Evolutionary conservation across 805 yeast genomes (phyloP).

Genomic region (Vanderwaltozyma polyspora): DNA sequence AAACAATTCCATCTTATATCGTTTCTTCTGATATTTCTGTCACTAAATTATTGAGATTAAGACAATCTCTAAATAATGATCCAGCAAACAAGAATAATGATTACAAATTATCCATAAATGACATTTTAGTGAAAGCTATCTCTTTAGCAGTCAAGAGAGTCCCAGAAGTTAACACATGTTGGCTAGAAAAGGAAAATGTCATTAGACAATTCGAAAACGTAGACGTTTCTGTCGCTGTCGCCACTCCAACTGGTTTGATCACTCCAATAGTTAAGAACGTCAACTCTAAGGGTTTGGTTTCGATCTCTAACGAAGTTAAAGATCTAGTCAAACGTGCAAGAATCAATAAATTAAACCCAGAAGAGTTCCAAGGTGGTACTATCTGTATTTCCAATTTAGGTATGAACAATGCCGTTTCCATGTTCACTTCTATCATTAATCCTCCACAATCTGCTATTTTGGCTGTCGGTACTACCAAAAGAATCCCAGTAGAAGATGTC

Average conservation of each 20-base stretch:
- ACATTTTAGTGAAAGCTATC: constrained; percentile 86
- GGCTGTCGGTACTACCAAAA: constrained; percentile 88
- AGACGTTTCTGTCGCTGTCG: constrained; percentile 96
- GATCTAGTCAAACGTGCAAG: constrained; percentile 95
- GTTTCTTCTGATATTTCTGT: constrained; percentile 83
- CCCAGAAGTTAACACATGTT: constrained; percentile 88
- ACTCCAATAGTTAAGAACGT: constrained; percentile 93
- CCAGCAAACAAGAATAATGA: constrained; percentile 64
- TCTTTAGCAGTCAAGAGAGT: constrained; percentile 83
- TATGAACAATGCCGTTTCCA: constrained; percentile 88
- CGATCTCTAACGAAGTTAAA: constrained; percentile 76
- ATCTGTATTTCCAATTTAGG: constrained; percentile 98
- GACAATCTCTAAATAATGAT: constrained; percentile 62
- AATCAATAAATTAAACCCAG: constrained; percentile 83
- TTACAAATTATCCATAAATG: constrained; percentile 88
- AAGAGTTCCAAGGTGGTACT: constrained; percentile 99
- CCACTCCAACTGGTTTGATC: constrained; percentile 93
- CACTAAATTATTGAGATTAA: constrained; percentile 79
- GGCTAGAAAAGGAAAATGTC: constrained; percentile 81
- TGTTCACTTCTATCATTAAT: constrained; percentile 94
- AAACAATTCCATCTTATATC: constrained; percentile 81
- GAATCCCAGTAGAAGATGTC: constrained; percentile 86
- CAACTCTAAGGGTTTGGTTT: constrained; percentile 71
- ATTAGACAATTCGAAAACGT: constrained; percentile 86
- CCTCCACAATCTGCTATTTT: constrained; percentile 94